Evolutionary conservation across 169 alveolate genomes (phyloP), one percentile per base, ranked within the genome.

Genomic region (Babesia sp.): DNA sequence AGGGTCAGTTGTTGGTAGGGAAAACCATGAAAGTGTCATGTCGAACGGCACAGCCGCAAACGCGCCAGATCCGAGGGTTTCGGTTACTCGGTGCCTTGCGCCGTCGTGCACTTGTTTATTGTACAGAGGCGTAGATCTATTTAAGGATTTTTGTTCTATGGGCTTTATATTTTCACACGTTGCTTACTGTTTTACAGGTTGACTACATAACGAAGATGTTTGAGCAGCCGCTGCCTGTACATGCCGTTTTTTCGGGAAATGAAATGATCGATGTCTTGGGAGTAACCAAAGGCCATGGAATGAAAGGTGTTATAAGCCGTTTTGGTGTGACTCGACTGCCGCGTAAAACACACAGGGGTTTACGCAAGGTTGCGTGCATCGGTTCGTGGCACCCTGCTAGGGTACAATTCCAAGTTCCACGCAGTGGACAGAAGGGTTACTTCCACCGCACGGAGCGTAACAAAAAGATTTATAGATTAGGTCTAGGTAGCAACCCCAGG

Each of bases 341-440:
- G 59, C 95, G 99, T 85, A 98, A 98, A 95, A 96, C 99, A 71
- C 99, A 98, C 88, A 95, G 99, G 82, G 99, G 99, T 53, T 93
- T 97, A 87, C 91, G 99, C 63, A 98, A 97, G 94, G 99, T 98
- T 54, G 99, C 99, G 26, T 98, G 99, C 91, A 97, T 98, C 73
- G 99, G 99, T 59, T 97, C 99, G n/a, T 98, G 99, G 99, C 99
- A 98, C 92, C 99, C 99, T 55, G 98, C 99, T 41, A 93, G 99
- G 48, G 99, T 98, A 58, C 98, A 97, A 91, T 98, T 96, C 94
- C 98, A 98, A 71, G 99, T 97, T 58, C 99, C 99, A 45, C 96
- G 99, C 63, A 97, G 98, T 39, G 99, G 99, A 78, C 99, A 98
- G 93, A 93, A 92, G 80, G 99, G 99, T 42, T 98, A 97, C 90